Conservation (phyloP, 2,329 filamentous ascomycete genomes). For the Daldinia sp. region DNA sequence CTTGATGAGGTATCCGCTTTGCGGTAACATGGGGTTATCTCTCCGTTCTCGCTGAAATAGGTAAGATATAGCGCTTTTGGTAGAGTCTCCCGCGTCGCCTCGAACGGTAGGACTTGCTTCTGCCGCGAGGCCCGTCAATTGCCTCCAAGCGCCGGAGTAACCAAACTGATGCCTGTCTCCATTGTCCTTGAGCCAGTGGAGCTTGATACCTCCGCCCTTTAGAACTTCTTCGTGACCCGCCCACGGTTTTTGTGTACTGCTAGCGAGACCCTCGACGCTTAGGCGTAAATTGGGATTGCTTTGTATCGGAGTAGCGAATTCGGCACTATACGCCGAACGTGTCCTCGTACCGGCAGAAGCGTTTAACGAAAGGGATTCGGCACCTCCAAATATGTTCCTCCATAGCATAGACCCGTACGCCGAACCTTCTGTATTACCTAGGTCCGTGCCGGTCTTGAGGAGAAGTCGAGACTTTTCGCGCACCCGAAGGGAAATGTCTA, state of each 20-base stretch:
- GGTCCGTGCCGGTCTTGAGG: constrained; percentile 92
- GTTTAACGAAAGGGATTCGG: constrained; percentile 87
- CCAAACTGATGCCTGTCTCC: constrained; percentile 79
- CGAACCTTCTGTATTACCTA: constrained; percentile 92
- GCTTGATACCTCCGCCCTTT: constrained; percentile 77
- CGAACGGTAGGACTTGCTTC: constrained; percentile 84
- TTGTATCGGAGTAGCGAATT: constrained; percentile 81
- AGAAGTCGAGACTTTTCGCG: constrained; percentile 83
- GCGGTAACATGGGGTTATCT: constrained; percentile 85
- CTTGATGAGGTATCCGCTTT: constrained; percentile 81
- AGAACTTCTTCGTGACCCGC: constrained; percentile 92
- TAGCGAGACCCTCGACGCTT: constrained; percentile 81
- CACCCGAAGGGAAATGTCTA: constrained; percentile 81
- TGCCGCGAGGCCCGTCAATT: constrained; percentile 79
- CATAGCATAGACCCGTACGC: constrained; percentile 87
- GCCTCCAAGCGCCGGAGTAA: constrained; percentile 86
- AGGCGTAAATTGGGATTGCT: constrained; percentile 84
- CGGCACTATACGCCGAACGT: constrained; percentile 87
- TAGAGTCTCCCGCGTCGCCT: constrained; percentile 85
- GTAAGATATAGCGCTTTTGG: constrained; percentile 88
- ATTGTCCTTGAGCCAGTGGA: constrained; percentile 73
- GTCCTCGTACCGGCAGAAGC: constrained; percentile 90
- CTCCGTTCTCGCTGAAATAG: constrained; percentile 81
- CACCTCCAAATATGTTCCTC: constrained; percentile 93
- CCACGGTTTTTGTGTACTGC: constrained; percentile 88